Conservation (phyloP, 31 red algal genomes). For the Porphyra umbilicalis region DNA sequence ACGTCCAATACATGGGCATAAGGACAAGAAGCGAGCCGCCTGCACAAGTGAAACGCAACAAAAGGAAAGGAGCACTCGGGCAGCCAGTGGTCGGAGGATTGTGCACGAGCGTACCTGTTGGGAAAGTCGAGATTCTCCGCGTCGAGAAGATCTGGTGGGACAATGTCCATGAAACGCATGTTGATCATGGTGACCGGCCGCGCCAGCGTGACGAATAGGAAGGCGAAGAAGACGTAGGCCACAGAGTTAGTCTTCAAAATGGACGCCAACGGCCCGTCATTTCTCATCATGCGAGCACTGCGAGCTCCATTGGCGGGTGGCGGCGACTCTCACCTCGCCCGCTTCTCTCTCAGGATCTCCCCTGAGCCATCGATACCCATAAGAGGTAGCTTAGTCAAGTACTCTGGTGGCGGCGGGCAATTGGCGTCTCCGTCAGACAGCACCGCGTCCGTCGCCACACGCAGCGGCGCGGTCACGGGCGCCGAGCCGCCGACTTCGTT, state of each 20-base stretch:
- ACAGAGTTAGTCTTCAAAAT: background rate
- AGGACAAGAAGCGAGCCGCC: background rate
- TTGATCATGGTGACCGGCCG: background rate
- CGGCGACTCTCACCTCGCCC: no score
- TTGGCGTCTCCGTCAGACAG: background rate
- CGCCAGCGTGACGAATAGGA: background rate
- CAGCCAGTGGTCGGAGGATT: background rate
- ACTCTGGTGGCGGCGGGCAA: background rate
- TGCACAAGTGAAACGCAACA: background rate
- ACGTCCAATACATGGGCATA: background rate
- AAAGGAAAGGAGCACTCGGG: background rate
- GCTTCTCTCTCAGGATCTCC: background rate
- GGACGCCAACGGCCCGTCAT: no score
- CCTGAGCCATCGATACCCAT: no score
- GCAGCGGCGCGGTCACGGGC: no score
- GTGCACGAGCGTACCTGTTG: background rate
- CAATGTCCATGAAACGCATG: background rate
- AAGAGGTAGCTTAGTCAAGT: no score
- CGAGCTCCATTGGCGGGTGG: no score
- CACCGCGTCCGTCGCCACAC: no score
- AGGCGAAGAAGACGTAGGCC: background rate
- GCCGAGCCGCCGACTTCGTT: no score
- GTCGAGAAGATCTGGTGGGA: background rate
- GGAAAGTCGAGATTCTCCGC: background rate
- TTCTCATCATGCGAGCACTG: no score